Evolutionary conservation across 768 basidiomycete species (phyloP), one percentile per base, ranked within the genome.

Genomic region (Mycena sanguinolenta): DNA sequence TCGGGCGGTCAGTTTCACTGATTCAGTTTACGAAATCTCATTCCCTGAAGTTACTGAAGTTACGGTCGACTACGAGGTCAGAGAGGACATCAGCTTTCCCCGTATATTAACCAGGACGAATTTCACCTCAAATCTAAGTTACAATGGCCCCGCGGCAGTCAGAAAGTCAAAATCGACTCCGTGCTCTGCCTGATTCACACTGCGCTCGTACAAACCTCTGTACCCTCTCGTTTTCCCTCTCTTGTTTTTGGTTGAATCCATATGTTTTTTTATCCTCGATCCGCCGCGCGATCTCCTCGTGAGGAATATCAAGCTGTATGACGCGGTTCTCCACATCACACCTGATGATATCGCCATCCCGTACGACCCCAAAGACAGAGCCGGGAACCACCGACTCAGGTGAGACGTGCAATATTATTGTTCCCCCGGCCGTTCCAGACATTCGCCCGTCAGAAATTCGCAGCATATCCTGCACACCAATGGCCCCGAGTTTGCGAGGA

Each of bases 401-500:
- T 19, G 86, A 84, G 63, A 90, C 84, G 72, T 91, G 89, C 39
- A 89, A 86, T 16, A 55, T 75, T 44, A 79, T 75, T 13, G 78
- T 77, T 3, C 90, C 90, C 50, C 87, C 84, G 9, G 88, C 88
- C 0, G 90, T 90, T 8, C 90, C 90, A 3, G 87, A 88, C 84
- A 91, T 91, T 30, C 89, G 86, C 39, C 89, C 89, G 75, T 91
- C 90, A 0, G 90, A 91, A 68, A 91, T 83, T 34, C 91, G 83
- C 16, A 87, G 84, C 17, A 87, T 67, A 62, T 73, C 72, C 59
- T 70, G 42, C 21, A 73, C 72, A 9, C 88, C 65, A 81, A 83
- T 55, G 81, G 83, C 54, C 84, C 88, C 54, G 88, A 83, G 58
- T 87, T 89, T 69, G 86, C 89, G 53, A 87, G 90, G 81, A 87